Evolutionary conservation across 2,329 filamentous ascomycete species (phyloP), one percentile per base, ranked within the genome.

Genomic region (Cladosporium sp.): DNA sequence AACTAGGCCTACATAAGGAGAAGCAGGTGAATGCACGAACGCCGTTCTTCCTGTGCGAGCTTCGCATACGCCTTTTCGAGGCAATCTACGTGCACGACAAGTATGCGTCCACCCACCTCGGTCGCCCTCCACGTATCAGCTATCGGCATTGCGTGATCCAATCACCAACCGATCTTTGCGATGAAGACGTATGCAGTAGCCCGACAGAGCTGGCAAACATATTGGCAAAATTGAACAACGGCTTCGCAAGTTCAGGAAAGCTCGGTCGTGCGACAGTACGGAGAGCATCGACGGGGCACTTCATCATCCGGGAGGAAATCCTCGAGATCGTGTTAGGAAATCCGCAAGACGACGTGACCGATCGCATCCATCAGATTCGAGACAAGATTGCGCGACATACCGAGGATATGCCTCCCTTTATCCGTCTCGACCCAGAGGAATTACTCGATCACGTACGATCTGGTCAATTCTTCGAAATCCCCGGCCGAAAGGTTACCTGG

Each of bases 241-340:
- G 86, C 0, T 88, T 85, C 83, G 86, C 84, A 32, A 80, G 76
- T 0, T 70, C 77, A 1, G 82, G 81, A 0, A 71, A 74, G 0
- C 69, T 86, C 0, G 76, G 81, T 25, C 71, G 81, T 0, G 76
- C 79, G 0, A 86, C 84, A 0, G 78, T 81, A 60, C 70, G 77
- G 0, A 77, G 85, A 30, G 80, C 83, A 0, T 80, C 81, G 43
- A 77, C 79, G 0, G 77, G 80, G 14, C 78, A 88, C 39, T 81
- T 82, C 2, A 71, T 78, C 0, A 79, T 88, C 10, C 79, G 83
- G 2, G 86, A 88, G 66, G 85, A 89, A 58, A 82, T 89, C 5
- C 78, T 89, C 5, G 84, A 88, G 67, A 78, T 88, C 28, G 85
- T 85, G 0, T 73, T 88, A 0, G 82, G 82, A 5, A 69, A 74